These are phyloP conservation scores for Berberis vulgaris DNA, from an alignment of 164 flowering plant species.

Conservation along the genomic window DNA sequence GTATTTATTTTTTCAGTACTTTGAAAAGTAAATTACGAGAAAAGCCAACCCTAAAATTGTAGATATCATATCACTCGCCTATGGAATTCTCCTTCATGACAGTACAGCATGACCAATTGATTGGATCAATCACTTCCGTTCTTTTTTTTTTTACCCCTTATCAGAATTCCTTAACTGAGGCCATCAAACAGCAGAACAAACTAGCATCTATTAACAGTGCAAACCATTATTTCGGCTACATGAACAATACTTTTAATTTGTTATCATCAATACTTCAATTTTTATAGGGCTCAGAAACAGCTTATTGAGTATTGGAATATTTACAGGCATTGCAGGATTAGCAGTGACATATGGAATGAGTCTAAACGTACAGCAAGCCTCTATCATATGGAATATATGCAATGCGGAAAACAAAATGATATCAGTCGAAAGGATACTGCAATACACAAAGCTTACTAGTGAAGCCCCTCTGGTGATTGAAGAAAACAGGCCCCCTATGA, in stretches of 20 bases:
- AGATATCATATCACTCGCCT: too few species aligned
- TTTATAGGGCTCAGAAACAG: not conserved
- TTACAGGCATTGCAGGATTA: conserved; percentile 86
- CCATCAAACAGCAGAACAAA: too few species aligned
- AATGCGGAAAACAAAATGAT: conserved; percentile 96
- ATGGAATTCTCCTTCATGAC: too few species aligned
- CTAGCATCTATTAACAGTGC: too few species aligned
- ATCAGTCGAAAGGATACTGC: conserved; percentile 89
- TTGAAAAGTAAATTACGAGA: too few species aligned
- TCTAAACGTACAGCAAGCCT: conserved; percentile 77
- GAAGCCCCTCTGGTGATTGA: conserved; percentile 80
- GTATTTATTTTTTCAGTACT: too few species aligned
- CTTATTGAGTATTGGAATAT: conserved; percentile 9
- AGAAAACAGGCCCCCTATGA: conserved; percentile 49
- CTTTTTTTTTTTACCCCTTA: too few species aligned
- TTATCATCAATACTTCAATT: not conserved
- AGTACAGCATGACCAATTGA: too few species aligned
- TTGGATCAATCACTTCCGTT: too few species aligned
- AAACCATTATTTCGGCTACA: too few species aligned
- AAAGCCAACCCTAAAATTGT: too few species aligned
- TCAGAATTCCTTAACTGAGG: too few species aligned
- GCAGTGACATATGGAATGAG: conserved; percentile 96
- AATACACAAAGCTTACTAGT: conserved; percentile 66
- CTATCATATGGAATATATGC: conserved; percentile 93
- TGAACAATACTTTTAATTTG: not conserved